Conservation (phyloP, 2,329 filamentous ascomycete genomes). For the Drechmeria coniospora region DNA sequence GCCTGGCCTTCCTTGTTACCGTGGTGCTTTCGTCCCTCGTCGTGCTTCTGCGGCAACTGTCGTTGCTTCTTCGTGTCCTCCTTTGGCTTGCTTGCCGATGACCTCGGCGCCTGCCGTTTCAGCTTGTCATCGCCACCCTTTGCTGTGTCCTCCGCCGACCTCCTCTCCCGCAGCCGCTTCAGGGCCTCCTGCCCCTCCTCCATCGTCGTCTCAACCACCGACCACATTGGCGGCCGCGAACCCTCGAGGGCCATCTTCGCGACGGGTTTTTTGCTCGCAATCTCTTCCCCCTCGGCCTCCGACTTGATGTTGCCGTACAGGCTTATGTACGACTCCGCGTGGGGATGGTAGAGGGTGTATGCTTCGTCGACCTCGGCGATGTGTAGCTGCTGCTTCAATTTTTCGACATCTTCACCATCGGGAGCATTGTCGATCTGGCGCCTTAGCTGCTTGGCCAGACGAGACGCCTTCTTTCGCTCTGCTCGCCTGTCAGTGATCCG, state of each 20-base stretch:
- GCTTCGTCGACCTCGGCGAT: constrained; percentile 58
- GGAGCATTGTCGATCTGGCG: constrained; percentile 38
- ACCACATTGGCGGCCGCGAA: constrained; percentile 49
- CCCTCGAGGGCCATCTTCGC: constrained; percentile 28
- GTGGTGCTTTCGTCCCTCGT: constrained; percentile 4
- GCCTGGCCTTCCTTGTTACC: constrained; percentile 6
- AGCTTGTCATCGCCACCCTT: constrained; percentile 3
- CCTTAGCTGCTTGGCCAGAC: constrained; percentile 48
- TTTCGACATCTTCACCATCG: constrained; percentile 33
- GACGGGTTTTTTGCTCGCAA: constrained; percentile 20
- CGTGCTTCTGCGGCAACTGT: not conserved
- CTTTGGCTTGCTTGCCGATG: not conserved
- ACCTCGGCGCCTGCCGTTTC: constrained; percentile 4
- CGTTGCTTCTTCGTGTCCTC: not conserved
- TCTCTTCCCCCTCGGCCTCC: constrained; percentile 23
- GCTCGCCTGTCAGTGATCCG: constrained; percentile 1
- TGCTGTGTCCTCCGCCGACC: constrained; percentile 8
- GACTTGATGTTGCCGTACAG: constrained; percentile 30
- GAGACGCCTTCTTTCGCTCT: constrained; percentile 60
- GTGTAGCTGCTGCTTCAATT: constrained; percentile 44
- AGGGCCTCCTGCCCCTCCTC: constrained; percentile 35
- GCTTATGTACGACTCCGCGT: constrained; percentile 54
- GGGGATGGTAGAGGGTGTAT: constrained; percentile 59
- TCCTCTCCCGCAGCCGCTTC: constrained; percentile 39
- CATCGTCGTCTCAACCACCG: constrained; percentile 48